Evolutionary conservation across 2,329 filamentous ascomycete genomes (phyloP), one percentile per base, ranked within the genome.

Genomic region (Fusarium tricinctum): DNA sequence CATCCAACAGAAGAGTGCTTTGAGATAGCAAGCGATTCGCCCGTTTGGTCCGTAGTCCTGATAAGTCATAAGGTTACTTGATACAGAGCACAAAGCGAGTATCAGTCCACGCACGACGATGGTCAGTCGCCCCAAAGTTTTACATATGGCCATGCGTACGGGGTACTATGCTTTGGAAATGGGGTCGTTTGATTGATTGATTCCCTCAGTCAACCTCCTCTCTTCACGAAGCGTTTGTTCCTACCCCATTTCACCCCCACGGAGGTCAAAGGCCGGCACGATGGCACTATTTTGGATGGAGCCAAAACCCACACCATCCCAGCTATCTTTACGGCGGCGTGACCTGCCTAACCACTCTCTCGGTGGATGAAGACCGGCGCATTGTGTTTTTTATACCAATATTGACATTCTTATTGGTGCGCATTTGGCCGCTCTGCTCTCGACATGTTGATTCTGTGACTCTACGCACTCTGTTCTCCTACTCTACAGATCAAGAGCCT

Each of bases 211-310:
- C 56, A 57, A 59, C 68, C 52, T 59, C 58, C 48, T 50, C 56
- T 56, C 53, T 58, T 49, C 59, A 46, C 54, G 62, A 58, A 44
- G 53, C 43, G 51, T 68, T 71, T 71, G 66, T 69, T 74, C 59
- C 63, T 56, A 72, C 54, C 43, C 35, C 30, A 64, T 64, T 62
- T 62, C 70, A 73, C 72, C 72, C 72, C 72, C 72, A 74, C 72
- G 72, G 72, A 74, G 68, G 68, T 73, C 69, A 58, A 73, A 73
- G 71, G 30, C 71, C 71, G 71, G 50, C 61, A 32, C 54, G 56
- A 22, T 51, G 47, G 44, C 58, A 58, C 58, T 52, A 48, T 42
- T 44, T 52, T 23, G 42, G 48, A 55, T 56, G 46, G 43, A 54
- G 63, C 49, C 57, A 63, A 50, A 53, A 56, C 47, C 39, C 49